A percentile compares a stretch with the other conserved stretches of the same genome.
Evolutionary conservation across 2,329 filamentous ascomycete species (phyloP).

Genomic region (Volutella citrinella): DNA sequence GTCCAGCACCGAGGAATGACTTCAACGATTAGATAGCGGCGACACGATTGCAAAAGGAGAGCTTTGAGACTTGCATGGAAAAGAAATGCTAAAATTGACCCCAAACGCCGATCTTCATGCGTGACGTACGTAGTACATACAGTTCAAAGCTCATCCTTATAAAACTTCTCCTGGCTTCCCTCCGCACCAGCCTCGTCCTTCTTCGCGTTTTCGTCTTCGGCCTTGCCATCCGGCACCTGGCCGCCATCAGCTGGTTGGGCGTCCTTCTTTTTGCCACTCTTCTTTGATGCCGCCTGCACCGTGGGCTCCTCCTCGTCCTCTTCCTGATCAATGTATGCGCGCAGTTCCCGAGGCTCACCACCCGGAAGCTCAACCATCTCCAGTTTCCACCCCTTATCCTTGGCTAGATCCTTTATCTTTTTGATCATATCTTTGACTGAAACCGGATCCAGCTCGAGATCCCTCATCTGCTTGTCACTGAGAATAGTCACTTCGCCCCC

Average conservation of each 20-base stretch:
- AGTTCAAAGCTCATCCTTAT: slow-evolving; percentile 47
- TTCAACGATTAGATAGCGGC: no score
- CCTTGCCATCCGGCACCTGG: no score
- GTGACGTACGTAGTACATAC: no score
- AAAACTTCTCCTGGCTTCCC: slow-evolving; percentile 50
- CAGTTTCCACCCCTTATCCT: slow-evolving; percentile 73
- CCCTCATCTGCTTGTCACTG: slow-evolving; percentile 64
- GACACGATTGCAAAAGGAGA: no score
- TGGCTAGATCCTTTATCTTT: slow-evolving; percentile 66
- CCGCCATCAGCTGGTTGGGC: no score
- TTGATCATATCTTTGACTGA: slow-evolving; percentile 67
- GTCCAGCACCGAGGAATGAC: no score
- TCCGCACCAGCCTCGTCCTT: slow-evolving; percentile 21
- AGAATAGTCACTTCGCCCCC: slow-evolving; percentile 61
- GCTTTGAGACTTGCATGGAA: no score
- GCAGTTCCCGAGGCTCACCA: slow-evolving; percentile 57
- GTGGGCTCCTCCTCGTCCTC: slow-evolving; percentile 30
- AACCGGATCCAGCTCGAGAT: slow-evolving; percentile 63
- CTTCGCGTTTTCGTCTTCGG: slow-evolving; percentile 11
- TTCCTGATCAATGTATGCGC: slow-evolving; percentile 65
- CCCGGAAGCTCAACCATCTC: slow-evolving; percentile 69
- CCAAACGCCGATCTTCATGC: no score
- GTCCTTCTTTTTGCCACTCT: slow-evolving; percentile 15
- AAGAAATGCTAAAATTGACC: no score
- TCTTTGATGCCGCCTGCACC: slow-evolving; percentile 18